Percentiles rank a stretch among this genome's conserved stretches.
Evolutionary conservation across 148 eudicot genomes (phyloP).

Genomic region (Rhododendron simsii): DNA sequence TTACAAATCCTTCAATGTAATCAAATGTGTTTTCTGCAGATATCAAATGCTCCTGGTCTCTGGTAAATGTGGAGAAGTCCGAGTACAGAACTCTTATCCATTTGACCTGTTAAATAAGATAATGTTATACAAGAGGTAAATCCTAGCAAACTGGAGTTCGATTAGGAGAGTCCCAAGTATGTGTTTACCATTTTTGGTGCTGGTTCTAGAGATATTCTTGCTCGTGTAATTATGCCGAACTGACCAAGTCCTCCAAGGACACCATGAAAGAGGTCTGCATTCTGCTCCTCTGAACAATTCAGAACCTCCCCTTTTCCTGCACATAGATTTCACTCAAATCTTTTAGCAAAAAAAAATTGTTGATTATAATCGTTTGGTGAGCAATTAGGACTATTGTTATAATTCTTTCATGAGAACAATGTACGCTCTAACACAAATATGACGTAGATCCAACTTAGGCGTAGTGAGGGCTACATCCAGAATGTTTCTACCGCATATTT

Average conservation of each 20-base stretch:
- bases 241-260: conserved; percentile 94
- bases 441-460: not conserved
- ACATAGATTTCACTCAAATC: conserved; percentile 12
- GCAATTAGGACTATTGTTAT: not conserved
- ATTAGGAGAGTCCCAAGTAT: not conserved
- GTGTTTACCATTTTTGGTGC: conserved; percentile 62
- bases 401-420: conserved; percentile 13
- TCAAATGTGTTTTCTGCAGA: conserved; percentile 51
- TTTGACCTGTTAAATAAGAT: conserved; percentile 51
- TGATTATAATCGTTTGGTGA: not conserved
- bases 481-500: not conserved
- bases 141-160: not conserved
- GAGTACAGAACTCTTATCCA: conserved; percentile 90
- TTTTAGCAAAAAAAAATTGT: not conserved
- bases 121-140: not conserved
- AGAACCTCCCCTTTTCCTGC: conserved; percentile 79
- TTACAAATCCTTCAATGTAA: conserved; percentile 79
- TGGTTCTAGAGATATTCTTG: conserved; percentile 64
- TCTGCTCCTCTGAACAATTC: conserved; percentile 57
- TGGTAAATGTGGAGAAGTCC: conserved; percentile 60
- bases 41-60: conserved; percentile 76
- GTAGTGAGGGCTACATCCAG: not conserved
- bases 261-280: conserved; percentile 63
- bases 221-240: conserved; percentile 78
- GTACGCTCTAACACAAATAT: conserved; percentile 4